Evolutionary conservation across 306 rosid species (phyloP).

Genomic region (Cyamopsis tetragonoloba): DNA sequence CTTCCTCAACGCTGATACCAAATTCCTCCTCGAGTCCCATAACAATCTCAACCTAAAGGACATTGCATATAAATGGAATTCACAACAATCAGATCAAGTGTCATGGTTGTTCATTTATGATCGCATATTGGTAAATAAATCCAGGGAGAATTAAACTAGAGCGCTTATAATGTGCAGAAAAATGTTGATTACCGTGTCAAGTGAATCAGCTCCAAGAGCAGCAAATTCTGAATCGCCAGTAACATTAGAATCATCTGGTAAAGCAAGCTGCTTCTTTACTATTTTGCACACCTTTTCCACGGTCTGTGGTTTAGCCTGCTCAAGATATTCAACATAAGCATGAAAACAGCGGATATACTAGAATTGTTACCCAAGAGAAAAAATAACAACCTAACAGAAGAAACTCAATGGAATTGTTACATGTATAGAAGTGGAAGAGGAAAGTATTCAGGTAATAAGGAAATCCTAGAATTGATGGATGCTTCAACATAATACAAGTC

Average conservation of each 20-base stretch:
- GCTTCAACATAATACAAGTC: not conserved
- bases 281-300: constrained; percentile 60
- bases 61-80: constrained; percentile 4
- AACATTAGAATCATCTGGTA: constrained; percentile 50
- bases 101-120: not conserved
- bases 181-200: constrained; percentile 55
- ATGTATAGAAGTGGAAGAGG: not conserved
- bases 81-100: not conserved
- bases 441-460: not conserved
- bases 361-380: too few relatives aligned
- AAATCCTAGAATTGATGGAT: not conserved
- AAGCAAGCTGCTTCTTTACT: constrained; percentile 71
- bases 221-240: constrained; percentile 54
- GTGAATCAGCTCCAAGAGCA: constrained; percentile 86
- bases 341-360: not conserved
- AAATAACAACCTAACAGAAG: not conserved
- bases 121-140: not conserved
- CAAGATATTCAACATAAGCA: constrained; percentile 8
- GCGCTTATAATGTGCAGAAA: not conserved
- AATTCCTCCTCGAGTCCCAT: constrained; percentile 88
- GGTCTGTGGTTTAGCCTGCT: constrained; percentile 70
- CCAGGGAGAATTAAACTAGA: not conserved
- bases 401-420: not conserved
- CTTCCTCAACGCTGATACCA: constrained; percentile 71
- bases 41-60: constrained; percentile 69